phyloP scores from a whole-genome alignment of 805 yeast species.

The Myxozyma monticola region DNA sequence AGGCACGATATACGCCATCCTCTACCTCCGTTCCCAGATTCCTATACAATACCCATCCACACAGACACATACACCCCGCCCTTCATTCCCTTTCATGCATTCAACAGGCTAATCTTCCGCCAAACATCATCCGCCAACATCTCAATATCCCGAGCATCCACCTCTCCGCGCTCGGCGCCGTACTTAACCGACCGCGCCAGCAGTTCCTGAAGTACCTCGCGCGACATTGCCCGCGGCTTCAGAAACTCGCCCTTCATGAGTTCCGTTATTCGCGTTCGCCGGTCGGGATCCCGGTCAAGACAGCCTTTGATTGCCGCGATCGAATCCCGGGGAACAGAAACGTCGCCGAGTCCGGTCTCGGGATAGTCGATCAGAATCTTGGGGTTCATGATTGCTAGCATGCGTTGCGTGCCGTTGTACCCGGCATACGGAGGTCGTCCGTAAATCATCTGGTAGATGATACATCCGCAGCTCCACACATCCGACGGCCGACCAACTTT shows the following conservation, averaged over 20 bases:
- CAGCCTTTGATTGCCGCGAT: slow-evolving; percentile 74
- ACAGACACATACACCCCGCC: no score
- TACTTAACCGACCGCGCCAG: slow-evolving; percentile 74
- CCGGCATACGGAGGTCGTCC: slow-evolving; percentile 88
- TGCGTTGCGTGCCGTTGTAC: slow-evolving; percentile 71
- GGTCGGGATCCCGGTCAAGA: slow-evolving; percentile 65
- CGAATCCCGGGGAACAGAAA: slow-evolving; percentile 64
- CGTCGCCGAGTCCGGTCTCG: slow-evolving; percentile 57
- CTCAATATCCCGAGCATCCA: slow-evolving; percentile 13
- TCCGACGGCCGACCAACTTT: slow-evolving; percentile 94
- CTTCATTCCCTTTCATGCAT: no score
- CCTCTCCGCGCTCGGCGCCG: slow-evolving; percentile 50
- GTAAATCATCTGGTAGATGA: slow-evolving; percentile 90
- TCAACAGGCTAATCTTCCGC: slow-evolving; percentile 22
- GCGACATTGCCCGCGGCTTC: slow-evolving; percentile 71
- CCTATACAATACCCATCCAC: no score
- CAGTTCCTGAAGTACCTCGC: slow-evolving; percentile 63
- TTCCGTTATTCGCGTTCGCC: slow-evolving; percentile 63
- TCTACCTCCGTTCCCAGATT: no score
- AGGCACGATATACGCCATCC: no score
- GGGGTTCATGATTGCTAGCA: slow-evolving; percentile 84
- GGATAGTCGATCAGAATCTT: slow-evolving; percentile 70
- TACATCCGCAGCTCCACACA: slow-evolving; percentile 98
- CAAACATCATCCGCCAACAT: slow-evolving; percentile 28
- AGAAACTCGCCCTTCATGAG: slow-evolving; percentile 65